Base-by-base conservation (phyloP, 768 basidiomycete species). In the Auricularia heimuer region DNA sequence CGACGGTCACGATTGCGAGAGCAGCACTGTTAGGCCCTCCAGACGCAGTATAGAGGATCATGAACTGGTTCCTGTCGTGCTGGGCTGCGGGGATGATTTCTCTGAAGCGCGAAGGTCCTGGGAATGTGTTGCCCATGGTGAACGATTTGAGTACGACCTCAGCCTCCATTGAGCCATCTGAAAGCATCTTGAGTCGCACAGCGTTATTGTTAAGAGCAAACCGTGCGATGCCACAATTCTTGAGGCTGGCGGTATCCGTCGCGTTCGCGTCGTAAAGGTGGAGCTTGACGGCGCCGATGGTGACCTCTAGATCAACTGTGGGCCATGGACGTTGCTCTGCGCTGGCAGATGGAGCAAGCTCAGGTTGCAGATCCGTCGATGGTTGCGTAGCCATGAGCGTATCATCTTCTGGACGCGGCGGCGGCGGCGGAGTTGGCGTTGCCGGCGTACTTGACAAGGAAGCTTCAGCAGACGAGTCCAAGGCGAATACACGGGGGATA, bases 31-130 rank as follows among this genome's bases (percentile, higher is more conserved):
- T 77, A 8, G 72, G 54, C 1, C 85, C 85, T 16, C 88, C 87
- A 11, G 92, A 81, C 68, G 83, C 83, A 2, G 91, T 91, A 74
- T 91, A 98, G 37, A 97, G 82, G 18, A 97, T 72, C 92, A 96
- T 97, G 72, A 98, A 89, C 71, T 97, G 93, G 66, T 95, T 94
- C 62, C 90, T 80, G 66, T 88, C 83, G 69, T 97, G 93, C 65
- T 87, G 83, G 14, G 92, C 89, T 4, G 94, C 88, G 12, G 97
- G 96, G 67, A 99, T 91, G 65, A 99, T 94, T 74, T 98, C 95
- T 51, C 94, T 85, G 79, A 94, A 98, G 70, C 83, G 88, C 33
- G 92, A 90, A 60, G 79, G 79, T 6, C 92, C 92, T 0, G 90
- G 83, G 63, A 88, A 82, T 2, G 88, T 98, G 72, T 96, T 95